Evolutionary conservation across 2,329 filamentous ascomycete genomes (phyloP).

Genomic region (Plenodomus biglobosus): DNA sequence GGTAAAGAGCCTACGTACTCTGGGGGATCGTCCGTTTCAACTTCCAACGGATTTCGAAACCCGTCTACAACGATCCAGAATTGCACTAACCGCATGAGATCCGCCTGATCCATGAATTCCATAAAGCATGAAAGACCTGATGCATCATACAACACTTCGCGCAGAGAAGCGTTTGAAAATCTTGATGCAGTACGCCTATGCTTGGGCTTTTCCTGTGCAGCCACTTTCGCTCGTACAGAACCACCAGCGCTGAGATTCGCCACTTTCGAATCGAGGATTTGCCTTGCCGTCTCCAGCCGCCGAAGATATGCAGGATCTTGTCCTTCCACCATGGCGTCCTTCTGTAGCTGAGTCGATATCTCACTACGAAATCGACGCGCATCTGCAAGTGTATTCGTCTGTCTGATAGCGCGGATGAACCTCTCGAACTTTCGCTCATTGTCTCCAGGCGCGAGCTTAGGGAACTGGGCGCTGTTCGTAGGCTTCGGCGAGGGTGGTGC

Average conservation of each 20-base stretch:
- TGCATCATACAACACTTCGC: slow-evolving; percentile 85
- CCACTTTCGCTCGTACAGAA: slow-evolving; percentile 46
- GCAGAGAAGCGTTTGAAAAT: slow-evolving; percentile 73
- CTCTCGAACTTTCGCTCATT: slow-evolving; percentile 92
- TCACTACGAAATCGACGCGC: slow-evolving; percentile 90
- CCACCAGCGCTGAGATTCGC: slow-evolving; percentile 73
- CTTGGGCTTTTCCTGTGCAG: slow-evolving; percentile 44
- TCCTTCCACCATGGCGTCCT: slow-evolving; percentile 73
- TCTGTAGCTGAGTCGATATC: slow-evolving; percentile 86
- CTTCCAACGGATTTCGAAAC: slow-evolving; percentile 89
- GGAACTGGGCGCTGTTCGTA: slow-evolving; percentile 68
- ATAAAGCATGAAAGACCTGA: slow-evolving; percentile 97
- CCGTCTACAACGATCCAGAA: slow-evolving; percentile 99
- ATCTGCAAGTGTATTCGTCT: slow-evolving; percentile 88
- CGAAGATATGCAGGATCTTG: slow-evolving; percentile 86
- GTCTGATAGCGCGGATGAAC: slow-evolving; percentile 85
- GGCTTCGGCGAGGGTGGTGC: slow-evolving; percentile 75
- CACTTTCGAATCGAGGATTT: slow-evolving; percentile 86
- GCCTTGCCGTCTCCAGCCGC: slow-evolving; percentile 87
- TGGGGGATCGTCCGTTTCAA: slow-evolving; percentile 68
- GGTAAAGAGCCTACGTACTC: slow-evolving; percentile 54
- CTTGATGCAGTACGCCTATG: slow-evolving; percentile 57
- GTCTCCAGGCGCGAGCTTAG: slow-evolving; percentile 77
- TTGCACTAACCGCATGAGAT: slow-evolving; percentile 84
- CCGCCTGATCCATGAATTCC: slow-evolving; percentile 97